Evolutionary conservation across 1,284 basidiomycete genomes (phyloP), one percentile per base, ranked within the genome.

Genomic region (Abortiporus biennis): DNA sequence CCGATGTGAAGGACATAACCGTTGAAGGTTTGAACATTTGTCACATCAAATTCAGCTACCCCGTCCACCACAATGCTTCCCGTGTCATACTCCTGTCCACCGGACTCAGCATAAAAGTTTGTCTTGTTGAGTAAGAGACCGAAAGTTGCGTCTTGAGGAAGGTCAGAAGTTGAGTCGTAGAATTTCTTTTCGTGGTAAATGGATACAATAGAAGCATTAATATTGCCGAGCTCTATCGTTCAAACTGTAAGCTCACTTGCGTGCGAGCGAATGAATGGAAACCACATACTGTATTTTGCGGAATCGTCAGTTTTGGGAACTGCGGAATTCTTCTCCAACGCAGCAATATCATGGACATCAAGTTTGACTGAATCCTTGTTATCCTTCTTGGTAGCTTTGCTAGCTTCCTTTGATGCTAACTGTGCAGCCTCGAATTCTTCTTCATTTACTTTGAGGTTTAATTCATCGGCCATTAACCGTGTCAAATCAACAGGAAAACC

Each of bases 401-500:
- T 93, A 1, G 92, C 91, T 63, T 95, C 91, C 64, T 92, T 92
- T 42, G 88, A 92, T 48, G 79, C 78, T 21, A 85, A 79, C 60
- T 94, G 88, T 9, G 96, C 96, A 54, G 80, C 77, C 53, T 93
- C 92, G 54, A 97, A 96, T 54, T 94, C 93, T 33, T 72, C 74
- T 51, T 96, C 83, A 60, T 97, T 92, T 56, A 99, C 80, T 17
- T 72, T 74, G 34, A 99, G 68, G 1, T 84, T 86, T 24, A 92
- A 72, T 63, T 99, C 95, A 62, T 96, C 91, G 19, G 96, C 95
- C 95, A 99, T 99, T 50, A 99, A 74, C 42, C 89, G 82, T 1
- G 96, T 99, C 29, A 99, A 70, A 60, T 99, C 95, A 40, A 93
- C 92, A 0, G 95, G 96, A 72, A 99, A 99, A 32, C 95, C 95